A percentile compares a stretch with the other conserved stretches of the same genome.
Evolutionary conservation across 129 eudicot genomes (phyloP).

Genomic region (Deinandra increscens): DNA sequence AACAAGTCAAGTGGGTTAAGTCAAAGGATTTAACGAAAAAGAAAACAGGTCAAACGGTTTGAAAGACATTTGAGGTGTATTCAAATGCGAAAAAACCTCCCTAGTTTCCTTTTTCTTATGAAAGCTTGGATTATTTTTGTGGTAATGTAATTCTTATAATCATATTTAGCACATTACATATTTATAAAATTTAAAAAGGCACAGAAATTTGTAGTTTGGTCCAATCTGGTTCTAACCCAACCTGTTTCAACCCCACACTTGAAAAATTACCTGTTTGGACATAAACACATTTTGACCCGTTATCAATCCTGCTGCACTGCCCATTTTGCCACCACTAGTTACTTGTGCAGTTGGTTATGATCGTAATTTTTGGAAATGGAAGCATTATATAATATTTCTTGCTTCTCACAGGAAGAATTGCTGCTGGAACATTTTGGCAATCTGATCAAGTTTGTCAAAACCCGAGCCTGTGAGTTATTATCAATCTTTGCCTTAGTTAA

Average conservation of each 20-base stretch:
- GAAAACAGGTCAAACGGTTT: no score
- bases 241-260: not conserved
- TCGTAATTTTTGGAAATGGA: not conserved
- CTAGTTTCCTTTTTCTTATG: not conserved
- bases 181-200: not conserved
- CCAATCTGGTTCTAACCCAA: not conserved
- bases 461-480: conserved; percentile 73
- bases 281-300: no score
- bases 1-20: no score
- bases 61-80: not conserved
- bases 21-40: no score
- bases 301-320: not conserved
- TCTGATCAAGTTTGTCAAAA: conserved; percentile 90
- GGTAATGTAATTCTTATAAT: not conserved
- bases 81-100: not conserved
- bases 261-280: not conserved
- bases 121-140: not conserved
- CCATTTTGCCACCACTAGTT: not conserved
- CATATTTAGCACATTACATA: not conserved
- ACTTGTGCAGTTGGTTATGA: not conserved
- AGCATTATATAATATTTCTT: not conserved
- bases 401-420: conserved; percentile 74
- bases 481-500: not conserved
- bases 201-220: not conserved
- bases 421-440: conserved; percentile 82